Conservation (phyloP, 257 asterid genomes). For the Solanum appendiculatum region DNA sequence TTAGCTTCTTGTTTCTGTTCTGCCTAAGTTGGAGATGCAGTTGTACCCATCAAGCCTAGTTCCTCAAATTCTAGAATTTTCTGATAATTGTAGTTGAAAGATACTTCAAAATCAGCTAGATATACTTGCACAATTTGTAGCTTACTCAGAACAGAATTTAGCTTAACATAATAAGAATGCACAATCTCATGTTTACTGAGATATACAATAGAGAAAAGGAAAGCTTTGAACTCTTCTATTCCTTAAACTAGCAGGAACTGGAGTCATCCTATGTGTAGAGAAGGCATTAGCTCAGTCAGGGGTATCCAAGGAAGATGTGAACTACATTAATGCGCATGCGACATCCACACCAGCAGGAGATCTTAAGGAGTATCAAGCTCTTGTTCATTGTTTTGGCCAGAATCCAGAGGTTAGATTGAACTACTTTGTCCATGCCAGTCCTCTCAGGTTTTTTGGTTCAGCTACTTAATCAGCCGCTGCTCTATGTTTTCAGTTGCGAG, state of each 20-base stretch:
- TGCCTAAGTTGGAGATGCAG: neutral
- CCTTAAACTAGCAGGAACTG: constrained; percentile 55
- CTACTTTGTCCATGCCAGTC: neutral
- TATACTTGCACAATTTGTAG: neutral
- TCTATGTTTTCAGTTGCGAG: constrained; percentile 51
- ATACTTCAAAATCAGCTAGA: neutral
- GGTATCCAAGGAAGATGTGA: constrained; percentile 75
- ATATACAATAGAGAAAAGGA: neutral
- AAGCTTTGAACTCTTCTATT: constrained; percentile 4
- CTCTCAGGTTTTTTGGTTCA: neutral
- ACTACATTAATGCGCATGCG: constrained; percentile 96
- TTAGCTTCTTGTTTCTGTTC: neutral
- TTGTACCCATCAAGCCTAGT: neutral
- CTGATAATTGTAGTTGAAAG: neutral
- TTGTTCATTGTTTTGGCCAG: constrained; percentile 72
- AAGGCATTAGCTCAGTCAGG: constrained; percentile 97
- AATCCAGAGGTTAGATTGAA: constrained; percentile 64
- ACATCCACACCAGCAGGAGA: constrained; percentile 97
- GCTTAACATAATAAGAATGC: neutral
- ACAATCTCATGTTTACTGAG: neutral
- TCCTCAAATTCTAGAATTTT: neutral
- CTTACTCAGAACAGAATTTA: neutral
- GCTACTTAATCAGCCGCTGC: neutral
- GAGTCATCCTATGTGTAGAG: constrained; percentile 81
- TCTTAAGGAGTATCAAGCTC: constrained; percentile 86